Percentiles rank a stretch among this genome's conserved stretches.
These are phyloP conservation scores for Pyrenula aspistea DNA, from an alignment of 495 filamentous ascomycete genomes.

Conservation along the genomic window DNA sequence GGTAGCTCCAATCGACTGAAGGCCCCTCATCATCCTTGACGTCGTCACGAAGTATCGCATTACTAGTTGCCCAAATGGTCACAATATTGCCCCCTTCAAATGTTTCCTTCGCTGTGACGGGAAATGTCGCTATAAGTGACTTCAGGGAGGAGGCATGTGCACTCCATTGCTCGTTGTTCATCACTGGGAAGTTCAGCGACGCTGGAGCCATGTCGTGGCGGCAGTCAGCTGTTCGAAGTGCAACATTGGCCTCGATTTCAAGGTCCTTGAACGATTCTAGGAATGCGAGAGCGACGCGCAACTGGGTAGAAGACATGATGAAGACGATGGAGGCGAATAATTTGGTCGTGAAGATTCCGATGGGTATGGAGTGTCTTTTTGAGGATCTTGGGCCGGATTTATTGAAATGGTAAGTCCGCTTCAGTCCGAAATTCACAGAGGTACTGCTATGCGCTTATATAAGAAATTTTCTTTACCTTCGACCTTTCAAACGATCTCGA, in stretches of 20 bases:
- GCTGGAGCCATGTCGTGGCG: constrained; percentile 12
- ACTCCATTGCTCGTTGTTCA: constrained; percentile 8
- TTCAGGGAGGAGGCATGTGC: constrained; percentile 8
- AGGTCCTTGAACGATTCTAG: constrained; percentile 5
- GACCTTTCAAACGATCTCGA: too few relatives aligned
- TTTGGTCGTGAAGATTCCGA: not conserved
- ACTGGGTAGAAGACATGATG: not conserved
- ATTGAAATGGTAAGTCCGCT: not conserved
- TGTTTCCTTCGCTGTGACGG: constrained; percentile 13
- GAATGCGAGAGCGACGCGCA: constrained; percentile 4
- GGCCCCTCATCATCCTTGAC: constrained; percentile 9
- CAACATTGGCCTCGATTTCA: constrained; percentile 4
- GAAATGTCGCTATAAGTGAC: constrained; percentile 11
- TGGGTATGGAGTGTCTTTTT: too few relatives aligned
- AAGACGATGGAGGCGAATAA: not conserved
- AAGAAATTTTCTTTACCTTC: too few relatives aligned
- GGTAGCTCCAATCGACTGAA: constrained; percentile 10
- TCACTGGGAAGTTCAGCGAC: constrained; percentile 10
- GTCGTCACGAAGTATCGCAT: constrained; percentile 6
- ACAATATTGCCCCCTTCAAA: constrained; percentile 12
- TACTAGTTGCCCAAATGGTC: constrained; percentile 15
- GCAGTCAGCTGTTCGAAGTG: constrained; percentile 9
- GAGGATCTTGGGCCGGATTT: too few relatives aligned
- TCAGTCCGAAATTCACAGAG: too few relatives aligned
- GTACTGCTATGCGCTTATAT: too few relatives aligned